A percentile compares a stretch with the other conserved stretches of the same genome.
Evolutionary conservation across 1,284 basidiomycete genomes (phyloP).

Genomic region (Cutaneotrichosporon daszewskae): DNA sequence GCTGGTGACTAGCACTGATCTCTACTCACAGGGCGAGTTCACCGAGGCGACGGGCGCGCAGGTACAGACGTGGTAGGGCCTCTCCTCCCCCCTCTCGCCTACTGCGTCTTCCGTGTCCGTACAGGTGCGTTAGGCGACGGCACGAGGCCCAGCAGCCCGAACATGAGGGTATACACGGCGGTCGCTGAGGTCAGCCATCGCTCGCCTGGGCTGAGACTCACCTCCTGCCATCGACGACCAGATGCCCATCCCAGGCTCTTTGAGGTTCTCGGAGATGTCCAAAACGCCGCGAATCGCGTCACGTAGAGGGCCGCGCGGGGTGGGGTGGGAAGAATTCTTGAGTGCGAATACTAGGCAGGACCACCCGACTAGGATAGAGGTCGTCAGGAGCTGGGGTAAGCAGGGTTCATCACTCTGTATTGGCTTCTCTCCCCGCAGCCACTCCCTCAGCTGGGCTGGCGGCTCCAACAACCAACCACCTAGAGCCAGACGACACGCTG

Average conservation of each 20-base stretch:
- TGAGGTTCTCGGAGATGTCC: constrained; percentile 3
- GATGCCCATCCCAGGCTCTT: constrained; percentile 23
- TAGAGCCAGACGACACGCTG: neutral
- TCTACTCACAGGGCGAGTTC: too few species aligned
- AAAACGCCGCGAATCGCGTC: constrained; percentile 20
- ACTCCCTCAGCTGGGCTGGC: too few species aligned
- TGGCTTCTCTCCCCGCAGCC: too few species aligned
- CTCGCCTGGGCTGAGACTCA: constrained; percentile 17
- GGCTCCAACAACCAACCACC: too few species aligned
- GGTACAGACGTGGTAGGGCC: too few species aligned
- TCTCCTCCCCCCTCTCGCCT: neutral
- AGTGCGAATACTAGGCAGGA: constrained; percentile 36
- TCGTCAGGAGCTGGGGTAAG: constrained; percentile 24
- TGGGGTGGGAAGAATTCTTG: constrained; percentile 30
- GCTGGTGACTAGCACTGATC: too few species aligned
- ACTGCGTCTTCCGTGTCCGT: constrained; percentile 3
- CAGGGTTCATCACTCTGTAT: too few species aligned
- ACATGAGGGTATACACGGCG: constrained; percentile 35
- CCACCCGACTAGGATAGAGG: constrained; percentile 43
- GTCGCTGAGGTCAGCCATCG: constrained; percentile 28
- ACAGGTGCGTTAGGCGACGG: constrained; percentile 32
- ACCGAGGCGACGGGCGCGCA: too few species aligned
- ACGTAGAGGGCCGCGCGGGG: constrained; percentile 20
- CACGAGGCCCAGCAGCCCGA: constrained; percentile 42
- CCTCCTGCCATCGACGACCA: constrained; percentile 34